Evolutionary conservation across 768 basidiomycete species (phyloP).

Genomic region (Cubamyces lactineus): DNA sequence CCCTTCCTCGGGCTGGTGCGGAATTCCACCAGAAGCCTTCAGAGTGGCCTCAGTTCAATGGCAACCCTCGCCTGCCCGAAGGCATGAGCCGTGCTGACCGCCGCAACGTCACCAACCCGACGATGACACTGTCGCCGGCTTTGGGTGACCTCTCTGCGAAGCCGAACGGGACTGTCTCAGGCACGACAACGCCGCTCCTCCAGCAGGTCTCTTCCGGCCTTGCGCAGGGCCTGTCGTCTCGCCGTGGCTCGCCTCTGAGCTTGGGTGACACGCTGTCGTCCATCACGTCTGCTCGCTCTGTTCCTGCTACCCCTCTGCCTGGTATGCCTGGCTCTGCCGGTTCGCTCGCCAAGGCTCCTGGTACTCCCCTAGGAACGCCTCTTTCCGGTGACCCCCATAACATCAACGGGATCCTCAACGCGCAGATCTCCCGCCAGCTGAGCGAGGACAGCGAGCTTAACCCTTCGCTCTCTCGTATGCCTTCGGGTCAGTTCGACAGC

Average conservation of each 20-base stretch:
- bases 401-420: slow-evolving; percentile 63
- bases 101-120: slow-evolving; percentile 76
- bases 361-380: slow-evolving; percentile 66
- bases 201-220: slow-evolving; percentile 62
- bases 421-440: slow-evolving; percentile 52
- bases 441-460: slow-evolving; percentile 62
- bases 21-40: slow-evolving; percentile 75
- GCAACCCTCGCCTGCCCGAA: slow-evolving; percentile 64
- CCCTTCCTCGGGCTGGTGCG: slow-evolving; percentile 49
- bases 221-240: slow-evolving; percentile 52
- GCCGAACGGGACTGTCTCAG: slow-evolving; percentile 52
- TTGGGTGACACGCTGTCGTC: slow-evolving; percentile 61
- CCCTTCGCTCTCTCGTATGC: slow-evolving; percentile 71
- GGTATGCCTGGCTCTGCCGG: slow-evolving; percentile 51
- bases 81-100: slow-evolving; percentile 59
- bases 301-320: slow-evolving; percentile 77
- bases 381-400: slow-evolving; percentile 48
- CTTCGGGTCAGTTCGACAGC: slow-evolving; percentile 56
- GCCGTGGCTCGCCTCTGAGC: slow-evolving; percentile 75
- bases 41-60: slow-evolving; percentile 92
- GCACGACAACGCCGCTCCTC: slow-evolving; percentile 64
- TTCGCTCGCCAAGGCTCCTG: slow-evolving; percentile 66
- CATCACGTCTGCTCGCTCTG: slow-evolving; percentile 70
- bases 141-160: slow-evolving; percentile 54
- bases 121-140: slow-evolving; percentile 61